Conservation (phyloP, 2,329 filamentous ascomycete genomes). For the Botrytis cinerea region DNA sequence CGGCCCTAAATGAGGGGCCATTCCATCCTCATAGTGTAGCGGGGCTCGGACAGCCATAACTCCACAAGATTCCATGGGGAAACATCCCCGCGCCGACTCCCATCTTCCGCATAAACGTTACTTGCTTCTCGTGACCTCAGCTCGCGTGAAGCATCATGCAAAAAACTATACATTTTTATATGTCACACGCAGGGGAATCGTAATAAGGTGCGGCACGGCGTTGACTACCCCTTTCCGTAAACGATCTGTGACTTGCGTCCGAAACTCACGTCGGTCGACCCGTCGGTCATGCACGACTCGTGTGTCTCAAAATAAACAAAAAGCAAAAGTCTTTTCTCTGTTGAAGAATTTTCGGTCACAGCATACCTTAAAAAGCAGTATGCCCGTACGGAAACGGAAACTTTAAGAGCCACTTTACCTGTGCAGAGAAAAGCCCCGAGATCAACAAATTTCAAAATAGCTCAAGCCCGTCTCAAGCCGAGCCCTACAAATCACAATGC, state of each 20-base stretch:
- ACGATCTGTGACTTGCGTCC: slow-evolving; percentile 18
- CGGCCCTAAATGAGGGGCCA: slow-evolving; percentile 22
- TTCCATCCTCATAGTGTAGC: neutral
- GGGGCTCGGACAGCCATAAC: neutral
- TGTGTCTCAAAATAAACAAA: slow-evolving; percentile 3
- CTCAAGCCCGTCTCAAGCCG: neutral
- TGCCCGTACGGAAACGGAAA: neutral
- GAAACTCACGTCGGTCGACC: neutral
- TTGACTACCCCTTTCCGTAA: slow-evolving; percentile 19
- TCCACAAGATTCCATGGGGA: slow-evolving; percentile 17
- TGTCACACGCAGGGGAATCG: neutral
- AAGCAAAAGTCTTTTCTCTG: neutral
- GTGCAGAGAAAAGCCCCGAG: slow-evolving; percentile 14
- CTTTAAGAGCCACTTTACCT: neutral
- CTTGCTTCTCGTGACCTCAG: neutral
- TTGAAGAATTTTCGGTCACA: slow-evolving; percentile 6
- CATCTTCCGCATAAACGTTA: neutral
- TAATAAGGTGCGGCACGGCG: neutral
- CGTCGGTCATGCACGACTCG: neutral
- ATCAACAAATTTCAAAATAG: slow-evolving; percentile 4
- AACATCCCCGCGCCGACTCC: slow-evolving; percentile 17
- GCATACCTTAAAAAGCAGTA: neutral
- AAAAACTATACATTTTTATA: neutral
- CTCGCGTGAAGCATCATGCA: neutral
- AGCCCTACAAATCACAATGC: neutral